These are phyloP conservation scores for Powellomyces hirtus DNA, from an alignment of 192 early-diverging fungal species.

Conservation along the genomic window DNA sequence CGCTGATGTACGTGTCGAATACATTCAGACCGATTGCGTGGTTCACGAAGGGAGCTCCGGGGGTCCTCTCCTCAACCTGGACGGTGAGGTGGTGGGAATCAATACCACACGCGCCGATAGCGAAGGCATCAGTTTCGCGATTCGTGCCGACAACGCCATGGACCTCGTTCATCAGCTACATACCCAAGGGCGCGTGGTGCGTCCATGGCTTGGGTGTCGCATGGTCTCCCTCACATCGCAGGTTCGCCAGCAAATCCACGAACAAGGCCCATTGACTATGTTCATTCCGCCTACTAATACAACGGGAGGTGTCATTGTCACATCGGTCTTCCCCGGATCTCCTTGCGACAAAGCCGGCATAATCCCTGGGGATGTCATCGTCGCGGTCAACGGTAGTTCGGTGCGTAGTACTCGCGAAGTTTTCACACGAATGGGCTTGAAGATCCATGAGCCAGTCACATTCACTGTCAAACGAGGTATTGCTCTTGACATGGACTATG, in stretches of 20 bases:
- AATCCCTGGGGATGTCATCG: conserved; percentile 46
- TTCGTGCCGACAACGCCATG: conserved; percentile 41
- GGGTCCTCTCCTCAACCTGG: conserved; percentile 49
- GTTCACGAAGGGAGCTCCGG: conserved; percentile 49
- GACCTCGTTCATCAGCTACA: conserved; percentile 46
- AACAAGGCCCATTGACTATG: background rate
- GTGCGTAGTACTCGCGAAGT: conserved; percentile 41
- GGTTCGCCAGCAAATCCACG: conserved; percentile 40
- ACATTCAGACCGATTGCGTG: conserved; percentile 55
- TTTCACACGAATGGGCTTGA: conserved; percentile 31
- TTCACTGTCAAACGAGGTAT: conserved; percentile 38
- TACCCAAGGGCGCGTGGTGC: conserved; percentile 33
- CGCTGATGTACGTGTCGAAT: conserved; percentile 39
- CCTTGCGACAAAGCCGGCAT: conserved; percentile 38
- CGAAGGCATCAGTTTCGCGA: conserved; percentile 55
- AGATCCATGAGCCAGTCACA: conserved; percentile 31
- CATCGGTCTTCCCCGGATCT: conserved; percentile 29
- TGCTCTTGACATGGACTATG: conserved; percentile 43
- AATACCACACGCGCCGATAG: conserved; percentile 44
- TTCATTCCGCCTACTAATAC: background rate
- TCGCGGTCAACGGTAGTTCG: conserved; percentile 26
- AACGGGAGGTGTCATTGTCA: conserved; percentile 37
- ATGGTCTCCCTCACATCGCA: conserved; percentile 42
- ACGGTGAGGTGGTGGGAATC: conserved; percentile 50
- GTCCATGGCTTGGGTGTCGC: conserved; percentile 38